Evolutionary conservation across 1,139 yeast species (phyloP), one percentile per base, ranked within the genome.

Genomic region (Yamadazyma atlantica): DNA sequence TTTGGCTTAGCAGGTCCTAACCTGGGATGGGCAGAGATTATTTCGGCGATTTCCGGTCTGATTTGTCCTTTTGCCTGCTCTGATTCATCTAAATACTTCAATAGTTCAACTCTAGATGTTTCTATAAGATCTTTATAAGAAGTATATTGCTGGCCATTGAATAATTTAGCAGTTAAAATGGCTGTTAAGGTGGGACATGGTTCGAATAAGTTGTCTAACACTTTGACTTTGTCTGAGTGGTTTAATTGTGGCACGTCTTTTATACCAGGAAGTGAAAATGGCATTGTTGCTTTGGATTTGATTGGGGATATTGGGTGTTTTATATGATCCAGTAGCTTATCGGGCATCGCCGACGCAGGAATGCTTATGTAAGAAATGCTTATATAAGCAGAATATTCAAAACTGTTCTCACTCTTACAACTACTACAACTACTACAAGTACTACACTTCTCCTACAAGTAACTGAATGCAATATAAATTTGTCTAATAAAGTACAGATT

Each of bases 21-120:
- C 41, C 96, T 69, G n/a, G 97, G 97, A 60, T 89, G 97, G 0
- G 96, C 95, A 1, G 87, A 81, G 14, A 89, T 75, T 39, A 84
- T 82, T 32, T 72, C 62, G 35, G 72, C 53, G 7, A 78, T 57
- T 16, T 60, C 54, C 1, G 64, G 62, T 28, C 70, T 58, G 3
- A 58, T 42, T 4, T 19, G 19, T 2, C 45, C 45, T 3, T 42
- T 26, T 46, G 54, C 17, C 35, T 35, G 34, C 38, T 63, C 53
- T 18, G 56, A 46, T 33, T 53, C 38, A 39, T 43, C 35, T 14
- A 75, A 57, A 23, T 69, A 59, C 1, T 49, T 37, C 4, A 68
- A 47, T 11, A 85, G 60, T 12, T 55, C 53, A 0, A 32, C 16
- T 40, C 86, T 65, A 4, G 71, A 64, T 7, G 50, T 43, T 40